phyloP scores from a whole-genome alignment of 192 early-diverging fungal species.

The Geranomyces variabilis region DNA sequence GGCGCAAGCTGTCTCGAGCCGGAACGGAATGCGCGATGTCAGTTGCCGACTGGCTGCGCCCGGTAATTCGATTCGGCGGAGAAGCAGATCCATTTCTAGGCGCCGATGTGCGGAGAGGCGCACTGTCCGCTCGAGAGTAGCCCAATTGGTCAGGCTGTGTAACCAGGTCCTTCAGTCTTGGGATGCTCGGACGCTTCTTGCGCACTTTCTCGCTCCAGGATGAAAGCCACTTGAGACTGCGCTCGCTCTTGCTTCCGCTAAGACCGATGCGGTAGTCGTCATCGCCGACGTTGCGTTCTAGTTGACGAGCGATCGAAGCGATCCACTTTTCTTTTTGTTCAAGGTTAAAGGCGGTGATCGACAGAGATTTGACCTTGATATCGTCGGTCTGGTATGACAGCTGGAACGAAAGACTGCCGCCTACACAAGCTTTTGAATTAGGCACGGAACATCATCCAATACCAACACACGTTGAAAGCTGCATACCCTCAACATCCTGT shows the following conservation, averaged over 20 bases:
- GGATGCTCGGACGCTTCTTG: conserved; percentile 30
- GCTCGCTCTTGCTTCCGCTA: neutral
- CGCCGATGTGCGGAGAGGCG: too few relatives aligned
- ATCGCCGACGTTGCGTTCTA: conserved; percentile 16
- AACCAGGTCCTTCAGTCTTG: conserved; percentile 27
- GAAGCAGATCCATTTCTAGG: too few relatives aligned
- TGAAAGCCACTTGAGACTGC: conserved; percentile 21
- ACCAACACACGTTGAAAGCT: neutral
- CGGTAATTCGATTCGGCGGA: too few relatives aligned
- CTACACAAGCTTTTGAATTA: neutral
- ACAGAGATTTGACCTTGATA: conserved; percentile 15
- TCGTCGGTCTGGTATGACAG: conserved; percentile 37
- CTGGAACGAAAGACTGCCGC: conserved; percentile 23
- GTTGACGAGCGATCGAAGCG: neutral
- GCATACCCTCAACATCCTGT: conserved; percentile 25
- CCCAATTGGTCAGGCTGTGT: neutral
- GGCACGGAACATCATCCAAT: too few relatives aligned
- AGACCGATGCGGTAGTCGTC: neutral
- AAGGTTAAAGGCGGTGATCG: conserved; percentile 39
- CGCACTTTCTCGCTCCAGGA: conserved; percentile 26
- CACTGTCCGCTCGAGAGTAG: too few relatives aligned
- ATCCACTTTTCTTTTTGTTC: conserved; percentile 33
- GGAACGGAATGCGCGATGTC: too few relatives aligned
- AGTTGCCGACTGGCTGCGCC: too few relatives aligned
- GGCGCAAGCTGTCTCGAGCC: too few relatives aligned